A percentile compares a stretch with the other conserved stretches of the same genome.
These are phyloP conservation scores for Thermoascus crustaceus DNA, from an alignment of 2,329 filamentous ascomycete genomes.

Conservation along the genomic window DNA sequence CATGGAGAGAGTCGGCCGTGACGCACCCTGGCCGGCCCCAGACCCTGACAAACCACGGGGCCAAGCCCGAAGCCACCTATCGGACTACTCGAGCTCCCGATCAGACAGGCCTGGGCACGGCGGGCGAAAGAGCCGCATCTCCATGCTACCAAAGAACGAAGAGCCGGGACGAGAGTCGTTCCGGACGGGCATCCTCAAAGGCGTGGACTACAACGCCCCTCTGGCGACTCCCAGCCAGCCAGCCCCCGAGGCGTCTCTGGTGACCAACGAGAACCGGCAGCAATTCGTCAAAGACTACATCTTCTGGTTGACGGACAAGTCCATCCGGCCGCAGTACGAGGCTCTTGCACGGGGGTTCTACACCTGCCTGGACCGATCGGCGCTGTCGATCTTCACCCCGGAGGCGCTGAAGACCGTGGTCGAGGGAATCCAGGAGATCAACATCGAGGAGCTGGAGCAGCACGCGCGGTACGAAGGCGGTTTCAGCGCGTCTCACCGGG, in stretches of 20 bases:
- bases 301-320: conserved; percentile 69
- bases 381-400: conserved; percentile 64
- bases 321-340: conserved; percentile 65
- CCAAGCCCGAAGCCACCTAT: conserved; percentile 5
- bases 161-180: conserved; percentile 5
- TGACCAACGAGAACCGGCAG: conserved; percentile 71
- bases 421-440: conserved; percentile 75
- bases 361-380: conserved; percentile 61
- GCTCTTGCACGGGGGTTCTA: conserved; percentile 78
- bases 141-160: not conserved
- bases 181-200: conserved; percentile 17
- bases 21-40: conserved; percentile 27
- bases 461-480: conserved; percentile 70
- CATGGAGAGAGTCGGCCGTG: conserved; percentile 39
- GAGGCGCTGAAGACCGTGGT: conserved; percentile 66
- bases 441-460: conserved; percentile 62
- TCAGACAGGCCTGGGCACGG: not conserved
- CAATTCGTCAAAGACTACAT: conserved; percentile 80
- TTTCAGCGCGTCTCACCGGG: conserved; percentile 61
- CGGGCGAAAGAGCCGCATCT: not conserved
- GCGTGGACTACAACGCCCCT: conserved; percentile 15
- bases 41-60: conserved; percentile 5
- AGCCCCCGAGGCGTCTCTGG: conserved; percentile 50
- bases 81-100: conserved; percentile 3
- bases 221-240: conserved; percentile 20